A percentile compares a stretch with the other conserved stretches of the same genome.
Conservation (phyloP, 2,329 filamentous ascomycete species). For the Clathrospora elynae region DNA sequence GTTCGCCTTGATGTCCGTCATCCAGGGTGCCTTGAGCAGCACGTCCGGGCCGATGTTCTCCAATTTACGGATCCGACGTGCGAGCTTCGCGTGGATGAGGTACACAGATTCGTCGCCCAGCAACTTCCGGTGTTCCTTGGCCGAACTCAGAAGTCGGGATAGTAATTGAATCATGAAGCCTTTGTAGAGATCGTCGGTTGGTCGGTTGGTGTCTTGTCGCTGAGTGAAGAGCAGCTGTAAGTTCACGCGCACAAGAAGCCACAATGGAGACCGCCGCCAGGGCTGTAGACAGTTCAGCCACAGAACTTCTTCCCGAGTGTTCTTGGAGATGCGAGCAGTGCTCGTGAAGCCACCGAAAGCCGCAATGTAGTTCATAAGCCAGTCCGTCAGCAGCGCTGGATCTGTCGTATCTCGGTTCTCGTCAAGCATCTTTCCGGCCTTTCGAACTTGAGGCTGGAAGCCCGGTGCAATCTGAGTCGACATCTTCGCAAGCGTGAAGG, state of each 20-base stretch:
- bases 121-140: slow-evolving; percentile 41
- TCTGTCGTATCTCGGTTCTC: slow-evolving; percentile 57
- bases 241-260: slow-evolving; percentile 60
- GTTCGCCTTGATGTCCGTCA: background rate
- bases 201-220: slow-evolving; percentile 23
- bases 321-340: slow-evolving; percentile 51
- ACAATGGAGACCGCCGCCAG: slow-evolving; percentile 60
- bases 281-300: slow-evolving; percentile 48
- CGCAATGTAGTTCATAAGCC: slow-evolving; percentile 50
- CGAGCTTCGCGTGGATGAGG: slow-evolving; percentile 24
- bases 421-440: slow-evolving; percentile 43
- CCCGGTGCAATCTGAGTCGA: slow-evolving; percentile 42
- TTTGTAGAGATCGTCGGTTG: slow-evolving; percentile 52
- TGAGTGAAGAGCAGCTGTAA: slow-evolving; percentile 48
- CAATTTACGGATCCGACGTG: slow-evolving; percentile 26
- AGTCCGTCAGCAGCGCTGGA: slow-evolving; percentile 59
- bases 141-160: slow-evolving; percentile 46
- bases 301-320: slow-evolving; percentile 61
- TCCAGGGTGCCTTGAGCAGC: slow-evolving; percentile 10
- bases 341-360: slow-evolving; percentile 41
- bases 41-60: background rate
- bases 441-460: slow-evolving; percentile 45
- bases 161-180: slow-evolving; percentile 57
- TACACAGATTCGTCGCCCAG: slow-evolving; percentile 15
- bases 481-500: slow-evolving; percentile 42